phyloP scores from a whole-genome alignment of 108 stramenopile genomes.

The Skeletonema menzelii region DNA sequence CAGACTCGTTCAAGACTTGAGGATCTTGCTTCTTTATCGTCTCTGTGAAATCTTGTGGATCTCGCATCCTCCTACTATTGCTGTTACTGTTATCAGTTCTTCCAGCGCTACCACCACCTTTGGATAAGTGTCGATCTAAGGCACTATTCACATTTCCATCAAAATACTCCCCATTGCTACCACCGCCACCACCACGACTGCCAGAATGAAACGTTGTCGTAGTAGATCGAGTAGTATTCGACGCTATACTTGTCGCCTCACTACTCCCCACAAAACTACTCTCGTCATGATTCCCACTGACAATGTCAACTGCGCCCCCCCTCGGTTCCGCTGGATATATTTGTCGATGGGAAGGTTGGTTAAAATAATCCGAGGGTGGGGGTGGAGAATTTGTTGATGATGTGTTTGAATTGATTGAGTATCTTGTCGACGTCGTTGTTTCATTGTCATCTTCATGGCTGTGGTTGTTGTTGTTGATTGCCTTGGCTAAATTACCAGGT shows the following conservation, averaged over 20 bases:
- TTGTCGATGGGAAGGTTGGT: neutral
- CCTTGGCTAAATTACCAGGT: neutral
- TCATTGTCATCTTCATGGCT: neutral
- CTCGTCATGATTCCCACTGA: neutral
- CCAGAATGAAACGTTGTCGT: neutral
- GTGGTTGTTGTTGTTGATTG: neutral
- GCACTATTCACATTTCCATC: neutral
- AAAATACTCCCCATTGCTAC: neutral
- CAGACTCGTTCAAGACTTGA: neutral
- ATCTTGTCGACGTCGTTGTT: too few relatives aligned
- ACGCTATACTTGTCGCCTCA: neutral
- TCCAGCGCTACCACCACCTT: neutral
- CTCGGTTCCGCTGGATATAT: neutral
- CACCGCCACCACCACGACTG: neutral
- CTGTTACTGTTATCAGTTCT: neutral
- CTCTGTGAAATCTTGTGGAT: neutral
- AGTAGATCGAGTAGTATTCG: constrained; percentile 1
- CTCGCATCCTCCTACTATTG: neutral
- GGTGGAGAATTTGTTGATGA: neutral
- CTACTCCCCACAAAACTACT: neutral
- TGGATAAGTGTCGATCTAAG: neutral
- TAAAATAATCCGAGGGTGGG: constrained; percentile 4
- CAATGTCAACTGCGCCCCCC: neutral
- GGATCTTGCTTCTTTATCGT: neutral
- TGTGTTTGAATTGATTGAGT: too few relatives aligned